These are phyloP conservation scores for Globisporangium orthogonon DNA, from an alignment of 352 stramenopile species.

Conservation along the genomic window DNA sequence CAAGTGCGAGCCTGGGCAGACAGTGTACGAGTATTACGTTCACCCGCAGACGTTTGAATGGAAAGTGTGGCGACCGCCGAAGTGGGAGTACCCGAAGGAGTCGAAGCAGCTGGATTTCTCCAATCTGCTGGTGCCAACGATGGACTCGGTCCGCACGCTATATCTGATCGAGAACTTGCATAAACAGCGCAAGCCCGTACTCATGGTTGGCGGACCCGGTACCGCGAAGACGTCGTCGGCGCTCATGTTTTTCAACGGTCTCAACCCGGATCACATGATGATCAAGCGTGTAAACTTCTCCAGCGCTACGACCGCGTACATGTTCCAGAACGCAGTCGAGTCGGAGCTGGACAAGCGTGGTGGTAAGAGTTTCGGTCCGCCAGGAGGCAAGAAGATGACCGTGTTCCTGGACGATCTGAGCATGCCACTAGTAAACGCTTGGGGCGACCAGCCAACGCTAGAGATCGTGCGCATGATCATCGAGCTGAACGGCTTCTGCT, in stretches of 20 bases:
- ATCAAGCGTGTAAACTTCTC: conserved; percentile 99
- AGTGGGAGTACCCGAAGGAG: conserved; percentile 94
- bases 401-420: conserved; percentile 98
- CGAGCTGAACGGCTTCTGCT: conserved; percentile 96
- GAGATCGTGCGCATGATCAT: conserved; percentile 97
- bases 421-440: conserved; percentile 97
- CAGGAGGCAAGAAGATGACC: conserved; percentile 98
- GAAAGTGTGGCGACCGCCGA: conserved; percentile 92
- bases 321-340: conserved; percentile 98
- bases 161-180: conserved; percentile 91
- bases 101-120: conserved; percentile 94
- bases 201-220: conserved; percentile 95
- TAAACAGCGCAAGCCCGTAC: conserved; percentile 92
- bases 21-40: conserved; percentile 93
- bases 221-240: conserved; percentile 98
- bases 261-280: conserved; percentile 92
- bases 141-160: conserved; percentile 95
- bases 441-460: conserved; percentile 97
- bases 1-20: conserved; percentile 85
- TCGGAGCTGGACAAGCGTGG: conserved; percentile 97
- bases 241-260: conserved; percentile 96
- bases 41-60: conserved; percentile 91
- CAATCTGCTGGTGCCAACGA: conserved; percentile 97
- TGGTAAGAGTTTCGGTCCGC: conserved; percentile 97
- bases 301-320: conserved; percentile 95